phyloP scores from a whole-genome alignment of 257 asterid genomes.

The Solanum ossicruentum region DNA sequence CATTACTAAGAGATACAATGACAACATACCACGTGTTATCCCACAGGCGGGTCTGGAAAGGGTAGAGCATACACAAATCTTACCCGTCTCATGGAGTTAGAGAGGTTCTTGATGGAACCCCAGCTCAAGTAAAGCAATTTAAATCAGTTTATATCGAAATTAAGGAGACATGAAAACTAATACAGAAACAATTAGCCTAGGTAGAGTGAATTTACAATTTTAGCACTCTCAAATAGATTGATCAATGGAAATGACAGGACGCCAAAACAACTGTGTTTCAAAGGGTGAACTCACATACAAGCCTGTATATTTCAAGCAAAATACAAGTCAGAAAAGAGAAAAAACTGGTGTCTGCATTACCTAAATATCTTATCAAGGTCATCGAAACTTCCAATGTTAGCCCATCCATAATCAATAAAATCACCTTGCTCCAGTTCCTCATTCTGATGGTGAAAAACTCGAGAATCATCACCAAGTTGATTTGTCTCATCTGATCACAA shows the following conservation, averaged over 20 bases:
- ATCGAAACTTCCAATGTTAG: slow-evolving; percentile 78
- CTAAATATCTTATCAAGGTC: slow-evolving; percentile 87
- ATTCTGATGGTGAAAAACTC: slow-evolving; percentile 37
- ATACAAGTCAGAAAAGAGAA: background rate
- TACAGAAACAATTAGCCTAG: background rate
- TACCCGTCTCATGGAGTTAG: background rate
- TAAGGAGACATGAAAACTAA: background rate
- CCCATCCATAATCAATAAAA: slow-evolving; percentile 77
- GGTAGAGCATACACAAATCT: background rate
- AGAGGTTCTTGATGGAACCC: background rate
- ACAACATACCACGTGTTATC: background rate
- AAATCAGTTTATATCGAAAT: background rate
- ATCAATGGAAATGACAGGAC: background rate
- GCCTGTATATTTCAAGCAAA: background rate
- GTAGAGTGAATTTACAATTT: background rate
- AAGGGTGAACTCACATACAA: background rate
- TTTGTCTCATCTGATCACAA: slow-evolving; percentile 32
- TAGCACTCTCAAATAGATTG: background rate
- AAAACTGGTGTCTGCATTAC: slow-evolving; percentile 24
- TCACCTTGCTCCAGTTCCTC: slow-evolving; percentile 54
- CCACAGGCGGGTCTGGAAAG: background rate
- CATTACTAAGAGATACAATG: background rate
- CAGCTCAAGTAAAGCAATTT: background rate
- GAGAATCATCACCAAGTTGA: slow-evolving; percentile 31
- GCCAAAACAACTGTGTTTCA: background rate